Percentiles rank a stretch among this genome's conserved stretches.
Conservation (phyloP, 1,284 basidiomycete species). For the Malassezia dermatis region DNA sequence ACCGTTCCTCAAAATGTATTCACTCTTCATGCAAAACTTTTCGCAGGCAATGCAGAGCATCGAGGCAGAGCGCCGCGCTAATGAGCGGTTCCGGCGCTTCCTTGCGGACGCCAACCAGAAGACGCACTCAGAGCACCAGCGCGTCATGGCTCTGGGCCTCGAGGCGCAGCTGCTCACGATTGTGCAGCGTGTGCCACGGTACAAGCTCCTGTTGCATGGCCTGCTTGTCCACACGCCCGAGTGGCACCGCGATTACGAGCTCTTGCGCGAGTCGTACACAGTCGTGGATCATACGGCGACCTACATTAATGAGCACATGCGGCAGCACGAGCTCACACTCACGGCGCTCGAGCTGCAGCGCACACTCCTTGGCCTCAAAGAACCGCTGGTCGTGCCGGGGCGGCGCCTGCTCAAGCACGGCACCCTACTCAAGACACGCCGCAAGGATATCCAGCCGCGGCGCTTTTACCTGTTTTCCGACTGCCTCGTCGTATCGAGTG, state of each 20-base stretch:
- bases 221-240: constrained; percentile 35
- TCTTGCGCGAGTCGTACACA: constrained; percentile 24
- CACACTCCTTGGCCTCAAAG: constrained; percentile 31
- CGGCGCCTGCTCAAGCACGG: constrained; percentile 35
- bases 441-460: constrained; percentile 42
- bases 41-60: constrained; percentile 38
- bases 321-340: constrained; percentile 43
- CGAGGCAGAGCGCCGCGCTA: constrained; percentile 32
- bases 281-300: constrained; percentile 40
- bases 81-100: constrained; percentile 36
- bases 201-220: constrained; percentile 39
- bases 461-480: constrained; percentile 46
- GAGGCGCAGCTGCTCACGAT: constrained; percentile 43
- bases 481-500: constrained; percentile 39
- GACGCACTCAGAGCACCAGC: constrained; percentile 18
- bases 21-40: constrained; percentile 46
- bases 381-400: constrained; percentile 39
- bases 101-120: constrained; percentile 31
- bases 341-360: constrained; percentile 41
- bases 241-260: constrained; percentile 28
- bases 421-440: constrained; percentile 41
- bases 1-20: constrained; percentile 48
- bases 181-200: constrained; percentile 46
- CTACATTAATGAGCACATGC: constrained; percentile 43
- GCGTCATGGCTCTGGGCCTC: constrained; percentile 38